phyloP scores from a whole-genome alignment of 768 basidiomycete species.

The Candolleomyces eurysporus region DNA sequence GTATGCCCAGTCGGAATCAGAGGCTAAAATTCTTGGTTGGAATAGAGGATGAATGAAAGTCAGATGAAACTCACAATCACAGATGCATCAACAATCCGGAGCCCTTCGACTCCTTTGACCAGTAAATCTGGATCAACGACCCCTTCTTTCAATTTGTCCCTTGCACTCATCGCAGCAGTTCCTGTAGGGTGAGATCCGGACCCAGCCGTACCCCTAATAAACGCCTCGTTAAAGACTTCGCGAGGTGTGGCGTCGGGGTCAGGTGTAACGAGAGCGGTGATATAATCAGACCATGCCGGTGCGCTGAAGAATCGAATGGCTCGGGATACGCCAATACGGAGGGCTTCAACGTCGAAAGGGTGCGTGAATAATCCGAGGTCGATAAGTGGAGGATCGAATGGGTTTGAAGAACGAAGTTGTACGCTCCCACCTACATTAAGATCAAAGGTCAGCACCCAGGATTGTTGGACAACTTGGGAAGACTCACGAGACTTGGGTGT shows the following conservation, averaged over 20 bases:
- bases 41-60: neutral
- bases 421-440: constrained; percentile 2
- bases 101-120: constrained; percentile 24
- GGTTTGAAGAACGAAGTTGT: constrained; percentile 11
- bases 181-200: constrained; percentile 19
- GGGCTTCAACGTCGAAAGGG: constrained; percentile 7
- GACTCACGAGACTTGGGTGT: neutral
- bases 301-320: constrained; percentile 5
- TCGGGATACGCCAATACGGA: neutral
- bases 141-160: constrained; percentile 15
- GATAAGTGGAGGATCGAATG: constrained; percentile 11
- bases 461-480: too few species aligned
- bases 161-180: constrained; percentile 20
- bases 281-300: constrained; percentile 12
- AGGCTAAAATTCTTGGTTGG: neutral
- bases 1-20: constrained; percentile 12
- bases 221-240: constrained; percentile 9
- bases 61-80: constrained; percentile 17
- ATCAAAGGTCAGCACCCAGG: too few species aligned
- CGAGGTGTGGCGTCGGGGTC: constrained; percentile 9
- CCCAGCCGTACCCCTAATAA: constrained; percentile 7
- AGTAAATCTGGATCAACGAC: constrained; percentile 27
- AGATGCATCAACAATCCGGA: constrained; percentile 27
- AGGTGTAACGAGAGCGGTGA: constrained; percentile 7
- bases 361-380: constrained; percentile 8